These are phyloP conservation scores for Trypanosomatidae sp. DNA, from an alignment of 208 protist genomes.

Conservation along the genomic window DNA sequence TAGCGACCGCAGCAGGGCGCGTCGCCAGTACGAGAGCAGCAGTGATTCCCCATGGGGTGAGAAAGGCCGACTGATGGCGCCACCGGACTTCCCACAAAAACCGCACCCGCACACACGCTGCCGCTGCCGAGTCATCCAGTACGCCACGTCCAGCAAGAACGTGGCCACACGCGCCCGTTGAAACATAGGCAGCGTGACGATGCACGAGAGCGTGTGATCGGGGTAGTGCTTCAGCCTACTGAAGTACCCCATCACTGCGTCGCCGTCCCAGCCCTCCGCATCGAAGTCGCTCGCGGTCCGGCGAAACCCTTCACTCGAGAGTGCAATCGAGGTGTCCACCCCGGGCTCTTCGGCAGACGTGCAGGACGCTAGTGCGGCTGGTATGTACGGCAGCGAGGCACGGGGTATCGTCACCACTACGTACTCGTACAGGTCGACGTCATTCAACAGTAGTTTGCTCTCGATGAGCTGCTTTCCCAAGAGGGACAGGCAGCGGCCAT, in stretches of 20 bases:
- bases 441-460: constrained; percentile 65
- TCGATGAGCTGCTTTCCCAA: constrained; percentile 69
- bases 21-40: constrained; percentile 69
- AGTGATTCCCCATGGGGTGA: constrained; percentile 64
- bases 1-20: constrained; percentile 25
- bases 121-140: constrained; percentile 49
- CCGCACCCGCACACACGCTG: constrained; percentile 52
- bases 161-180: constrained; percentile 47
- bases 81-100: constrained; percentile 47
- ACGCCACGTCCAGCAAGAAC: constrained; percentile 69
- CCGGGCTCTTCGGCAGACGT: background rate
- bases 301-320: constrained; percentile 35
- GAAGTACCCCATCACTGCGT: constrained; percentile 68
- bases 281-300: constrained; percentile 42
- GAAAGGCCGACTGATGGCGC: constrained; percentile 64
- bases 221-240: constrained; percentile 63
- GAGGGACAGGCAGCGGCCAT: constrained; percentile 55
- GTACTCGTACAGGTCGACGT: constrained; percentile 82
- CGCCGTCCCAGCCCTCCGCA: constrained; percentile 47
- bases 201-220: constrained; percentile 71
- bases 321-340: background rate
- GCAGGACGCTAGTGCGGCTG: constrained; percentile 2
- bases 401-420: constrained; percentile 62
- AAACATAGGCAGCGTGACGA: constrained; percentile 67
- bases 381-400: constrained; percentile 35